These are phyloP conservation scores for Backusella circina DNA, from an alignment of 192 early-diverging fungal species.

Conservation along the genomic window DNA sequence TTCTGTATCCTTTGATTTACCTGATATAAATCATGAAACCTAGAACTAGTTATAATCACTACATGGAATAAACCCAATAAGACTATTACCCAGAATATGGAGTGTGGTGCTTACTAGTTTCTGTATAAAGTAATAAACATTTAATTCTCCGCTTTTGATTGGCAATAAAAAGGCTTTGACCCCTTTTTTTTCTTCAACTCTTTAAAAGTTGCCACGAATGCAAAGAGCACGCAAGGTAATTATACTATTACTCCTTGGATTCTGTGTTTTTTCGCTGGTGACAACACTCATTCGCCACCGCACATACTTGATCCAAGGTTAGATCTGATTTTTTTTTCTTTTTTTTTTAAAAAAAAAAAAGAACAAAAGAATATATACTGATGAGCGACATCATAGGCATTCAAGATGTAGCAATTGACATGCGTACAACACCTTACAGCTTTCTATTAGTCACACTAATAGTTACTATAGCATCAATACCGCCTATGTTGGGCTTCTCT, in stretches of 20 bases:
- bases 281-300: neutral
- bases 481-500: conserved; percentile 45
- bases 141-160: too few relatives aligned
- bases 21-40: too few relatives aligned
- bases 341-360: neutral
- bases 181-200: too few relatives aligned
- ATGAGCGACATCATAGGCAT: neutral
- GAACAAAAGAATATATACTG: neutral
- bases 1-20: too few relatives aligned
- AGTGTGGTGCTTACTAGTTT: too few relatives aligned
- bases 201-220: neutral
- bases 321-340: neutral
- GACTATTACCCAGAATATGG: too few relatives aligned
- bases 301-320: neutral
- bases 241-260: neutral
- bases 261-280: neutral
- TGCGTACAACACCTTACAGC: conserved; percentile 15
- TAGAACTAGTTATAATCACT: too few relatives aligned
- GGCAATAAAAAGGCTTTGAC: too few relatives aligned
- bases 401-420: conserved; percentile 10
- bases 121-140: too few relatives aligned
- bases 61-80: too few relatives aligned
- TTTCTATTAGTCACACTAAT: conserved; percentile 14
- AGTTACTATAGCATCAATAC: conserved; percentile 36
- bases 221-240: neutral